These are phyloP conservation scores for Sporothrix brunneoviolacea DNA, from an alignment of 2,329 filamentous ascomycete genomes.

Conservation along the genomic window DNA sequence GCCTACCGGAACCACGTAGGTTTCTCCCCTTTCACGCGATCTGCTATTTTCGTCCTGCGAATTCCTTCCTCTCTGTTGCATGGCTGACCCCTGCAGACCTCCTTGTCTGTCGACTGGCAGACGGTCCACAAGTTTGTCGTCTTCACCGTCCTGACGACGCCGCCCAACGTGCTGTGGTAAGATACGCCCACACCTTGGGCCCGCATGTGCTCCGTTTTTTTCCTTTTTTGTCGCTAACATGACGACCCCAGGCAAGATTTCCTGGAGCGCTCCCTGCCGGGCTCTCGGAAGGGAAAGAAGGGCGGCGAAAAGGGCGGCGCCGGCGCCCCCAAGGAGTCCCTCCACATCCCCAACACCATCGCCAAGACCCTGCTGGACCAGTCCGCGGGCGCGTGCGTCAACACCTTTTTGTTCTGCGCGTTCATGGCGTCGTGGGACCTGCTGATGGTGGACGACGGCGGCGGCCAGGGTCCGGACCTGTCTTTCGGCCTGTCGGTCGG, in stretches of 20 bases:
- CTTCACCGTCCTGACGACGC: conserved; percentile 66
- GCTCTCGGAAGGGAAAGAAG: conserved; percentile 35
- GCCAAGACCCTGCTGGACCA: conserved; percentile 65
- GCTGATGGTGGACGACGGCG: not conserved
- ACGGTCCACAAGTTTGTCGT: conserved; percentile 71
- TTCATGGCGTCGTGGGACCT: conserved; percentile 39
- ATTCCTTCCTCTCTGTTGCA: no score
- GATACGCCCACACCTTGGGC: no score
- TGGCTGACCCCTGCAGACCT: conserved; percentile 34
- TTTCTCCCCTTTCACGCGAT: not conserved
- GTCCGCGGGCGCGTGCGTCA: conserved; percentile 56
- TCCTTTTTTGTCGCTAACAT: conserved; percentile 12
- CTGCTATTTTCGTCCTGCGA: not conserved
- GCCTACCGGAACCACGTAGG: conserved; percentile 54
- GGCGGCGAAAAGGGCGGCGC: no score
- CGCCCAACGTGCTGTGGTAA: conserved; percentile 78
- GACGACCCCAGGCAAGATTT: conserved; percentile 56
- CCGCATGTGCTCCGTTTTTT: no score
- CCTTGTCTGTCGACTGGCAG: conserved; percentile 55
- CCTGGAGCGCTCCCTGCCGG: conserved; percentile 69
- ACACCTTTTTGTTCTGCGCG: conserved; percentile 57
- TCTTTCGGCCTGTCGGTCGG: conserved; percentile 3
- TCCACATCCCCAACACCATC: conserved; percentile 57
- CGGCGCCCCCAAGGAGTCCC: conserved; percentile 40
- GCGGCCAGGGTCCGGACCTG: no score